These are phyloP conservation scores for Polytrichum formosum DNA, from an alignment of 225 moss, liverwort and hornwort species.

Conservation along the genomic window DNA sequence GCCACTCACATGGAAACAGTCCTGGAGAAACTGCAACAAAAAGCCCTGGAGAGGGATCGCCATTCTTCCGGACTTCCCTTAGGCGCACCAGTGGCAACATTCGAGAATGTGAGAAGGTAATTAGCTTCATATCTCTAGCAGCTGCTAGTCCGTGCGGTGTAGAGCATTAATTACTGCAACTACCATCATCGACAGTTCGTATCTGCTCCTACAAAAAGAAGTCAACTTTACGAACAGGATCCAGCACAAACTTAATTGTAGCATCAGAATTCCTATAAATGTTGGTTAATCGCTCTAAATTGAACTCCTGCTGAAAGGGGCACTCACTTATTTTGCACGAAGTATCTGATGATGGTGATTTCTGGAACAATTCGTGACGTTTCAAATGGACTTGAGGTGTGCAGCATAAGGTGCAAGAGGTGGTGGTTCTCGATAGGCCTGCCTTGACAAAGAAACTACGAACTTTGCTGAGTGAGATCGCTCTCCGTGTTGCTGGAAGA, in stretches of 20 bases:
- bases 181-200: no score
- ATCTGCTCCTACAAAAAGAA: no score
- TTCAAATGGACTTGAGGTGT: conserved; percentile 8
- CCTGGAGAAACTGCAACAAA: conserved; percentile 27
- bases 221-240: no score
- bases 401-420: conserved; percentile 64
- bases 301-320: no score
- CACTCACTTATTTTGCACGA: no score
- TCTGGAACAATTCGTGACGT: neutral
- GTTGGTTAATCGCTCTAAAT: no score
- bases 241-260: no score
- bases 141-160: no score
- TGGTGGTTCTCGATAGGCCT: conserved; percentile 46
- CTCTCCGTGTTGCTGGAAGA: conserved; percentile 73
- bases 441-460: conserved; percentile 67
- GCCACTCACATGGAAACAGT: conserved; percentile 42
- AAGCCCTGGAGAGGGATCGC: conserved; percentile 47
- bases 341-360: no score
- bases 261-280: no score
- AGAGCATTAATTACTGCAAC: no score
- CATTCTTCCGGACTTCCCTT: conserved; percentile 47
- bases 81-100: conserved; percentile 63
- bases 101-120: conserved; percentile 64
- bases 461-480: conserved; percentile 55
- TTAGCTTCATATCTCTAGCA: neutral